A percentile compares a stretch with the other conserved stretches of the same genome.
Evolutionary conservation across 805 yeast species (phyloP).

Genomic region (Candida xiaguanensis): DNA sequence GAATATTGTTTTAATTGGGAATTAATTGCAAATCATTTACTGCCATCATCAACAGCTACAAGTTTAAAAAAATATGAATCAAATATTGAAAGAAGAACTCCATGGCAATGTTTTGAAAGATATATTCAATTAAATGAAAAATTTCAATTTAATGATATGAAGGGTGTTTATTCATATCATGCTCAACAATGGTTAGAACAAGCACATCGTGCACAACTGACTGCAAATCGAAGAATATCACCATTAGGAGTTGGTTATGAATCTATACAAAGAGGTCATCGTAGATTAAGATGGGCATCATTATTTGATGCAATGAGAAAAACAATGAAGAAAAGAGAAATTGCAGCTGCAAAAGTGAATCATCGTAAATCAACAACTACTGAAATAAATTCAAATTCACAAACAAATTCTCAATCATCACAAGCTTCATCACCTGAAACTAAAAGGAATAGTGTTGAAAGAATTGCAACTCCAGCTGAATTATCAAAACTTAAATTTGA

Average conservation of each 20-base stretch:
- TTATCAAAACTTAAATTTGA: conserved; percentile 79
- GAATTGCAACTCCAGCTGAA: conserved; percentile 71
- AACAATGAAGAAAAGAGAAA: conserved; percentile 84
- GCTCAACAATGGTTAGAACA: conserved; percentile 93
- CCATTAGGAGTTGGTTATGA: conserved; percentile 94
- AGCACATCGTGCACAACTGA: conserved; percentile 82
- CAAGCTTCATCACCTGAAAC: conserved; percentile 2
- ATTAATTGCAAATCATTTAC: conserved; percentile 76
- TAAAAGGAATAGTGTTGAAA: conserved; percentile 27
- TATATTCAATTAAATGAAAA: conserved; percentile 89
- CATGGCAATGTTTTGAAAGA: conserved; percentile 98
- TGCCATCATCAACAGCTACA: conserved; percentile 54
- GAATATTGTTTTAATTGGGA: conserved; percentile 93
- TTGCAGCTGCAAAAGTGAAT: conserved; percentile 38
- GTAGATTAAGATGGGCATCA: conserved; percentile 90
- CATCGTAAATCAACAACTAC: conserved; percentile 18
- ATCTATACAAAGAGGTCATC: conserved; percentile 89
- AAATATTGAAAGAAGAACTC: conserved; percentile 90
- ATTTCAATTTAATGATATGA: conserved; percentile 81
- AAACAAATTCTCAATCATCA: conserved; percentile 1
- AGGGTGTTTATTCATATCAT: conserved; percentile 75
- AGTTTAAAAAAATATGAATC: conserved; percentile 59
- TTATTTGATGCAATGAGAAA: conserved; percentile 95
- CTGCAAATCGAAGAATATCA: conserved; percentile 82
- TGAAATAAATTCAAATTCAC: not conserved